Conservation (phyloP, 345 rosid genomes). For the Salix suchowensis region DNA sequence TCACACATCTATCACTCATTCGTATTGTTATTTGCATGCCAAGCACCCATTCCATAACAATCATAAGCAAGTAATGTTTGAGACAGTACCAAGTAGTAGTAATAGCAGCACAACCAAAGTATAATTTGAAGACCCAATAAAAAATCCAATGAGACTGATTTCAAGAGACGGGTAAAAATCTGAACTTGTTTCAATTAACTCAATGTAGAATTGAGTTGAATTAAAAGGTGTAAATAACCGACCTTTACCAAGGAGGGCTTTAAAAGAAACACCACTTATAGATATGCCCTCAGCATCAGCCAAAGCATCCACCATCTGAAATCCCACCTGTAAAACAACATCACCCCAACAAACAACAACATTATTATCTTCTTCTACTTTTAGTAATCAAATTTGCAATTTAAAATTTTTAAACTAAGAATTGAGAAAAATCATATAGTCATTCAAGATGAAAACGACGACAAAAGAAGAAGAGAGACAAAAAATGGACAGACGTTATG, state of each 20-base stretch:
- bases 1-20: too few relatives aligned
- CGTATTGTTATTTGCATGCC: too few relatives aligned
- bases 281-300: conserved; percentile 90
- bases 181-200: too few relatives aligned
- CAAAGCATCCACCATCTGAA: conserved; percentile 79
- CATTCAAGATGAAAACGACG: background rate
- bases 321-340: conserved; percentile 57
- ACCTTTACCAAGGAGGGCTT: conserved; percentile 83
- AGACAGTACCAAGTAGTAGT: too few relatives aligned
- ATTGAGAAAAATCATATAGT: background rate
- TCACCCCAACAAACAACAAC: background rate
- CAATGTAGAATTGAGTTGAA: too few relatives aligned
- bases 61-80: too few relatives aligned
- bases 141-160: too few relatives aligned
- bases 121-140: too few relatives aligned
- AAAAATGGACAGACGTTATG: conserved; percentile 49
- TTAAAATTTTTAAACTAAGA: background rate
- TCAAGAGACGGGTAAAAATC: too few relatives aligned
- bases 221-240: background rate
- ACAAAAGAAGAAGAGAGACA: background rate
- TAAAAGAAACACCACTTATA: conserved; percentile 53
- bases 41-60: too few relatives aligned
- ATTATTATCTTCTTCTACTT: background rate
- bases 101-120: too few relatives aligned
- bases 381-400: background rate